Conservation (phyloP, 2,329 filamentous ascomycete genomes). For the Penicillium sclerotiorum region DNA sequence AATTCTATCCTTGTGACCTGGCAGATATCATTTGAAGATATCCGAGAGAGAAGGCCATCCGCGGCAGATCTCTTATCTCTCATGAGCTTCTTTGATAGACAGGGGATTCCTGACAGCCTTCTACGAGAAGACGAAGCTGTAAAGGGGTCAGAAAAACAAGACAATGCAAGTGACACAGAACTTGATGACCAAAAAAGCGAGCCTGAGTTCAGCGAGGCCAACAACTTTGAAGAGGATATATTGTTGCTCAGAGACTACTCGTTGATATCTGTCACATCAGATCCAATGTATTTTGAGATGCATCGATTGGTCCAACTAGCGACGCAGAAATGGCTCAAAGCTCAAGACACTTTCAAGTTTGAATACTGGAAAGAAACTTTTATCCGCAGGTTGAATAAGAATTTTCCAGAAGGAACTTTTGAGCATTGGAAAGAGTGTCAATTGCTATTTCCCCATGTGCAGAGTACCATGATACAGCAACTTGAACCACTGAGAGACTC, state of each 20-base stretch:
- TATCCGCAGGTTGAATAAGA: conserved; percentile 1
- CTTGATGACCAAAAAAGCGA: neutral
- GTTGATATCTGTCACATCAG: conserved; percentile 6
- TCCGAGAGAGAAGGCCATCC: conserved; percentile 21
- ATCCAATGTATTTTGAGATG: conserved; percentile 7
- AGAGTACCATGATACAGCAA: neutral
- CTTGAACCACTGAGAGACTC: neutral
- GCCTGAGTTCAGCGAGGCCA: neutral
- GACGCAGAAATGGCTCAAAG: conserved; percentile 9
- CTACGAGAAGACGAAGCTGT: neutral
- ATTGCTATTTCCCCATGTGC: conserved; percentile 7
- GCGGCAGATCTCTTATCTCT: conserved; percentile 32
- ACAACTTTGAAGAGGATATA: conserved; percentile 3
- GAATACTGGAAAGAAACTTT: conserved; percentile 4
- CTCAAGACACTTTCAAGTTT: neutral
- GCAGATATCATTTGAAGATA: conserved; percentile 39
- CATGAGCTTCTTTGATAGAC: conserved; percentile 32
- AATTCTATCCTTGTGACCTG: conserved; percentile 33
- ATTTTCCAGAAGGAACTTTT: conserved; percentile 1
- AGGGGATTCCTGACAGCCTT: conserved; percentile 22
- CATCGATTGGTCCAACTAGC: conserved; percentile 16
- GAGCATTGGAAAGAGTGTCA: conserved; percentile 7
- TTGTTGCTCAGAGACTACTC: conserved; percentile 6
- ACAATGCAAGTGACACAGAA: neutral
- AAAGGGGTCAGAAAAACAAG: neutral